Conservation (phyloP, 495 filamentous ascomycete species). For the Neohortaea acidophila region DNA sequence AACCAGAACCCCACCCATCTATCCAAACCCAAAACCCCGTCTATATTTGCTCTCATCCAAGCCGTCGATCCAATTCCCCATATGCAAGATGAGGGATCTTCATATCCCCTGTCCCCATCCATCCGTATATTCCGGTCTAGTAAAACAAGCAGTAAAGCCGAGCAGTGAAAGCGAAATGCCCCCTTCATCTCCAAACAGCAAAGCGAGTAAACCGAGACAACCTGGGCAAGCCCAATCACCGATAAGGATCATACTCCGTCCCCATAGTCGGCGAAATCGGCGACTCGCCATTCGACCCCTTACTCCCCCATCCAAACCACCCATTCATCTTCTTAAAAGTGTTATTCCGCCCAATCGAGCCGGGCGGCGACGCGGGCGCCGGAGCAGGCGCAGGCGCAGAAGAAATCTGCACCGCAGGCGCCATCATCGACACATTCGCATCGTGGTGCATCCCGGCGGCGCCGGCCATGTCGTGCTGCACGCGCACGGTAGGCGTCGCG, state of each 20-base stretch:
- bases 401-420: background rate
- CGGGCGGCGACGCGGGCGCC: no score
- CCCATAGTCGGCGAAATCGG: background rate
- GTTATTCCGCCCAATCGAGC: conserved; percentile 4
- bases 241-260: conserved; percentile 4
- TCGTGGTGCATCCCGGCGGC: background rate
- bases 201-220: no score
- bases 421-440: background rate
- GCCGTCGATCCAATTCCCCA: no score
- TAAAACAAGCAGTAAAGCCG: no score
- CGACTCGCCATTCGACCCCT: conserved; percentile 1
- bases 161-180: no score
- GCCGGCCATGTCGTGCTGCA: background rate
- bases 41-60: no score
- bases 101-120: no score
- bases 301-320: conserved; percentile 15
- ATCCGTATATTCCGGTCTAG: no score
- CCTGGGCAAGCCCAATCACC: background rate
- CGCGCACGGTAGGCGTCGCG: background rate
- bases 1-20: no score
- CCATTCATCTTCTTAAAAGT: conserved; percentile 13
- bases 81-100: no score
- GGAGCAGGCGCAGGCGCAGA: background rate
- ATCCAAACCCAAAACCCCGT: no score
- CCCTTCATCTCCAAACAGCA: no score